Evolutionary conservation across 768 basidiomycete species (phyloP).

Genomic region (Suillus cothurnatus): DNA sequence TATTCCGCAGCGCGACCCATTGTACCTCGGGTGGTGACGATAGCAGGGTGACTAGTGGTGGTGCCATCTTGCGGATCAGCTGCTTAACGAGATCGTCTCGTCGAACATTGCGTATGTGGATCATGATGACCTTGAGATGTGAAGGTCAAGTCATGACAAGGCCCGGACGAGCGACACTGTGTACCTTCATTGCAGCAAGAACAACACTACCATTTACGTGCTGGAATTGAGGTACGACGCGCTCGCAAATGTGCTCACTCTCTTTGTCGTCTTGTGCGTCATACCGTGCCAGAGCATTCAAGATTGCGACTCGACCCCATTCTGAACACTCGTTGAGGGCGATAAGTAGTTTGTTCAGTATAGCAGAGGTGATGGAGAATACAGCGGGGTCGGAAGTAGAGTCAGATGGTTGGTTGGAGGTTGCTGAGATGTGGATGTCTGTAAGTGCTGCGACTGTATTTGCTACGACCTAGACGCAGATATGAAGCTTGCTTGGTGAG

Average conservation of each 20-base stretch:
- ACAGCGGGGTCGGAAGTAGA: conserved; percentile 62
- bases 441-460: conserved; percentile 93
- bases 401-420: conserved; percentile 49
- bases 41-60: conserved; percentile 91
- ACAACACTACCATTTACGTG: conserved; percentile 97
- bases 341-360: conserved; percentile 88
- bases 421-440: conserved; percentile 84
- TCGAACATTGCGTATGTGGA: conserved; percentile 84
- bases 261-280: conserved; percentile 86
- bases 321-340: conserved; percentile 98
- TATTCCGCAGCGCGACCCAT: conserved; percentile 96
- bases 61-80: conserved; percentile 95
- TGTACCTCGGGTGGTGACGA: conserved; percentile 98
- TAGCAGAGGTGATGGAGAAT: conserved; percentile 80
- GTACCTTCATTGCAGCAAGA: conserved; percentile 91
- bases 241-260: conserved; percentile 98
- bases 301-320: conserved; percentile 95
- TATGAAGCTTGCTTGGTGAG: background rate
- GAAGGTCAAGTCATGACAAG: background rate
- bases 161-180: conserved; percentile 16
- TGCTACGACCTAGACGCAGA: conserved; percentile 80
- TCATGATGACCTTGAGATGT: conserved; percentile 83
- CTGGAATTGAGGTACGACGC: conserved; percentile 98
- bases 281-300: conserved; percentile 86
- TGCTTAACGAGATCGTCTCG: conserved; percentile 85